Base-by-base conservation (phyloP, 2,329 filamentous ascomycete genomes). In the Colletotrichum cordylinicola region DNA sequence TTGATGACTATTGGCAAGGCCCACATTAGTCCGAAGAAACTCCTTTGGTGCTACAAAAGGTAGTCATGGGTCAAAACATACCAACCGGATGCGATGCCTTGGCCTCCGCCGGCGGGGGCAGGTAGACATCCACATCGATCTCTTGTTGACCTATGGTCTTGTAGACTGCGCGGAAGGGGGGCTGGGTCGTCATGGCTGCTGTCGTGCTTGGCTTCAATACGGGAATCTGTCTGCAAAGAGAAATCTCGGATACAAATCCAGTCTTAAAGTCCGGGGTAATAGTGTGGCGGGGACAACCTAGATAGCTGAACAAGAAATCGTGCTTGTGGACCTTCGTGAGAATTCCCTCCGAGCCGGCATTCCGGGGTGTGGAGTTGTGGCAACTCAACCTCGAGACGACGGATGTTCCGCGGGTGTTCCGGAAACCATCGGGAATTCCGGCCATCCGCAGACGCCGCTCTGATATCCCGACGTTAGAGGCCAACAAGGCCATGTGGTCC, bases 1-100 rank as follows among this genome's bases (percentile, higher is more conserved):
- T 85, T 79, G 75, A 87, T 86, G 60, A 86, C 85, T 85, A 66
- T 6, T 13, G 21, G 6, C 27, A 60, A 43, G 24, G 8, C 12
- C 60, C n/a, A 31, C 29, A 35, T 70, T 37, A 74, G 67, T 66
- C 71, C 33, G n/a, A 31, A 60, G 43, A 31, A n/a, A 24, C 55
- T 62, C 64, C 55, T 15, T 31, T 9, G 7, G 31, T 12, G 24
- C n/a, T 31, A 8, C 18, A 35, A 29, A n/a, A 39, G 58, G 18
- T 18, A 24, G 13, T 31, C 18, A 56, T 24, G 56, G 33, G 37
- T 48, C n/a, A 18, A 0, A 6, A 16, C 67, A 29, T 71, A 74
- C 72, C 72, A 39, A 74, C 72, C 35, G 72, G 72, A 18, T 65
- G 48, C 58, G 60, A 35, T 60, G 72, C 16, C 43, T 66, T 61